A percentile compares a stretch with the other conserved stretches of the same genome.
Evolutionary conservation across 345 rosid species (phyloP).

Genomic region (Lepidium aucheri): DNA sequence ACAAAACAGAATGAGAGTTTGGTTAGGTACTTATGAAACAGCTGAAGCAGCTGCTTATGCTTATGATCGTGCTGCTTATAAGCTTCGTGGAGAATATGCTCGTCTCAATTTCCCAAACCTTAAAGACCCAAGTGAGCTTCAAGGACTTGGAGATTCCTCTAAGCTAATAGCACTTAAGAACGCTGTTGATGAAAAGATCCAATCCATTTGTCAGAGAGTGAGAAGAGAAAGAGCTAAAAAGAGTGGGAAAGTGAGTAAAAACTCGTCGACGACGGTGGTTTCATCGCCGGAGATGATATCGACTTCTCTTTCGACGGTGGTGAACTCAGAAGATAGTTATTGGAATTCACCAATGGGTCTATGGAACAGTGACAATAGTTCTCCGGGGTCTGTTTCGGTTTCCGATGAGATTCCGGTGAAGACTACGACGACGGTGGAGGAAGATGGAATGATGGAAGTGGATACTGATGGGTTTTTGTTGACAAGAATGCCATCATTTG

Average conservation of each 20-base stretch:
- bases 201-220: slow-evolving; percentile 75
- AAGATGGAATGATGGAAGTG: slow-evolving; percentile 24
- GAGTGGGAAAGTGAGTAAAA: slow-evolving; percentile 30
- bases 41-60: slow-evolving; percentile 95
- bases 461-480: slow-evolving; percentile 51
- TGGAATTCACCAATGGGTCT: slow-evolving; percentile 37
- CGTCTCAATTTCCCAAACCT: slow-evolving; percentile 76
- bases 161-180: slow-evolving; percentile 54
- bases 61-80: slow-evolving; percentile 96
- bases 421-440: slow-evolving; percentile 26
- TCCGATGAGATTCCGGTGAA: slow-evolving; percentile 26
- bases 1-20: slow-evolving; percentile 88
- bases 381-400: slow-evolving; percentile 36
- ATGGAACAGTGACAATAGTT: slow-evolving; percentile 40
- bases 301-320: slow-evolving; percentile 23
- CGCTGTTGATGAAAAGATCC: slow-evolving; percentile 82
- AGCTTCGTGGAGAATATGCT: slow-evolving; percentile 92
- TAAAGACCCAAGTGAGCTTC: slow-evolving; percentile 49
- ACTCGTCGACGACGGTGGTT: slow-evolving; percentile 22
- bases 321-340: slow-evolving; percentile 31
- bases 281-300: slow-evolving; percentile 26
- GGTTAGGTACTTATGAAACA: slow-evolving; percentile 92
- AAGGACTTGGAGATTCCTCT: slow-evolving; percentile 52
- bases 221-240: slow-evolving; percentile 54
- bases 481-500: slow-evolving; percentile 82